These are phyloP conservation scores for Gliomastix tumulicola DNA, from an alignment of 2,329 filamentous ascomycete species.

Conservation along the genomic window DNA sequence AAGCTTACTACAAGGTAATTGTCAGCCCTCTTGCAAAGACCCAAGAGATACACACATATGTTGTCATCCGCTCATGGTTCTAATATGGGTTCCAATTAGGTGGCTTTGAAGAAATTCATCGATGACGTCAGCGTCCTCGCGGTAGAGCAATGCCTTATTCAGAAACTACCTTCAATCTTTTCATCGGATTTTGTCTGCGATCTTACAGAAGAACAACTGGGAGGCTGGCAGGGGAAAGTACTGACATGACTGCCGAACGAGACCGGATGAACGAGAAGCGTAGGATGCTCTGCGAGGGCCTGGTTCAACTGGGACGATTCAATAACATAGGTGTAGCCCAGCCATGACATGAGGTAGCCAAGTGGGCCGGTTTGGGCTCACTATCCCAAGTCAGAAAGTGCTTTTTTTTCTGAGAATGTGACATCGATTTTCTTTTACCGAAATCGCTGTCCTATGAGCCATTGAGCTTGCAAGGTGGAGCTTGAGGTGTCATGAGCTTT, in stretches of 20 bases:
- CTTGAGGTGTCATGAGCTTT: no score
- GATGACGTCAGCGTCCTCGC: slow-evolving; percentile 22
- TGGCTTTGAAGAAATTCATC: slow-evolving; percentile 20
- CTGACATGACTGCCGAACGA: neutral
- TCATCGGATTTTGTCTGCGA: slow-evolving; percentile 7
- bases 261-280: neutral
- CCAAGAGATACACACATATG: no score
- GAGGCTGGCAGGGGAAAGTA: slow-evolving; percentile 3
- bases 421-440: no score
- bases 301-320: neutral
- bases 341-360: neutral
- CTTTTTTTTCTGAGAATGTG: no score
- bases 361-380: no score
- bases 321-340: neutral
- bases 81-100: slow-evolving; percentile 11
- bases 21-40: no score
- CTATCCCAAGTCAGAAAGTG: no score
- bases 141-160: slow-evolving; percentile 20
- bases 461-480: no score
- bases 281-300: neutral
- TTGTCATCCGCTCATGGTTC: no score
- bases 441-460: no score
- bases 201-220: slow-evolving; percentile 6
- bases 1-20: slow-evolving; percentile 30
- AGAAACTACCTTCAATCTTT: slow-evolving; percentile 14